Conservation (phyloP, 441 rosid species). For the Metrosideros polymorpha region DNA sequence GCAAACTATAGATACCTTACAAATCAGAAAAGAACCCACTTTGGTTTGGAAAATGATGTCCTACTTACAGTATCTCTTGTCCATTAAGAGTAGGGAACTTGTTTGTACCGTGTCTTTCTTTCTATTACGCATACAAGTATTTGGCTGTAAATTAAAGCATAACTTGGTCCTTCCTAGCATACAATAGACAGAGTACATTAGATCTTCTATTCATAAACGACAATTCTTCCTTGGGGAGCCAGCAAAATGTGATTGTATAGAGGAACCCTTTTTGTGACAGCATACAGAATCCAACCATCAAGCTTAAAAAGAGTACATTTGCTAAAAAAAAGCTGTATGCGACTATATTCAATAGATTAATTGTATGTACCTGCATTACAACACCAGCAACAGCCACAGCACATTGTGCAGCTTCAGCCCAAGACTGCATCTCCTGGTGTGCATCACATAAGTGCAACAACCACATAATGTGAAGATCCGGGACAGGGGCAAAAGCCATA, state of each 20-base stretch:
- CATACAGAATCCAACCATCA: not conserved
- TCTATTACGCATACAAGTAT: not conserved
- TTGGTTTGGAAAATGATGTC: not conserved
- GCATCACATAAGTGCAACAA: constrained; percentile 98
- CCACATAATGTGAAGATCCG: constrained; percentile 99
- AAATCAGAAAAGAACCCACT: not conserved
- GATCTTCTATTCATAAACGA: not conserved
- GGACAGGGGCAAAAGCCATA: constrained; percentile 99
- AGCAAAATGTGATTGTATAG: not conserved
- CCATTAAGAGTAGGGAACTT: not conserved
- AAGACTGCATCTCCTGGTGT: constrained; percentile 99
- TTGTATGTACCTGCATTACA: constrained; percentile 75
- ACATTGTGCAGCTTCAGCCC: constrained; percentile 99
- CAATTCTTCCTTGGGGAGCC: not conserved
- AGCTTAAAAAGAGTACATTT: not conserved
- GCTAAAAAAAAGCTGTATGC: not conserved
- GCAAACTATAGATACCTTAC: not conserved
- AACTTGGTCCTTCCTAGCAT: not conserved
- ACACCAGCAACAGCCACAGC: constrained; percentile 99
- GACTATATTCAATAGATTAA: constrained; percentile 3
- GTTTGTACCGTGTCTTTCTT: not conserved
- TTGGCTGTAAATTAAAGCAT: not conserved
- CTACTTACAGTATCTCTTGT: not conserved
- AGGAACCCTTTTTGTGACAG: not conserved
- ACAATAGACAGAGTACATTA: not conserved